Conservation (phyloP, 176 grass and related monocot genomes). For the Cenchrus americanus region DNA sequence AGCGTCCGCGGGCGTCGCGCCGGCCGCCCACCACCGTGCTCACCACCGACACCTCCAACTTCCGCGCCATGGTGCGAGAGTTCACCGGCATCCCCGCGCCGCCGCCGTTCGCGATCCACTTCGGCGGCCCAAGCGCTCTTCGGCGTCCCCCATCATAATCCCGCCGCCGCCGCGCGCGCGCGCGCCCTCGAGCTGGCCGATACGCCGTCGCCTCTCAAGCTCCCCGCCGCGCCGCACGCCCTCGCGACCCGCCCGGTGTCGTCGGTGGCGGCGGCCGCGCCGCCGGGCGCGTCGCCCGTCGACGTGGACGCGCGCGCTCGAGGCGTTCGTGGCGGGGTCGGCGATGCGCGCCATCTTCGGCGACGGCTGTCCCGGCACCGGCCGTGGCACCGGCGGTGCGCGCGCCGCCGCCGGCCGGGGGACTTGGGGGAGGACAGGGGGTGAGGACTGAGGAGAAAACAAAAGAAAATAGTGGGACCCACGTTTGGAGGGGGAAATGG, state of each 20-base stretch:
- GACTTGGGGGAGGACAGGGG: too few species aligned
- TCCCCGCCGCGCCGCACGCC: neutral
- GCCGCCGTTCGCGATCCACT: slow-evolving; percentile 53
- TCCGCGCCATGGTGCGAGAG: slow-evolving; percentile 91
- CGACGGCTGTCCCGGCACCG: too few species aligned
- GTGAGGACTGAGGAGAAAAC: too few species aligned
- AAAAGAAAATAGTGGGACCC: too few species aligned
- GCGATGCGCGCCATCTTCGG: too few species aligned
- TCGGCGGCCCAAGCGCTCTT: slow-evolving; percentile 40
- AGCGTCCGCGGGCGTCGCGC: slow-evolving; percentile 68
- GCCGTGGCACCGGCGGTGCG: too few species aligned
- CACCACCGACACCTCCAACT: slow-evolving; percentile 73
- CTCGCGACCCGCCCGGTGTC: neutral
- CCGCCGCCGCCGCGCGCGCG: neutral
- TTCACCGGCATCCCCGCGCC: slow-evolving; percentile 80
- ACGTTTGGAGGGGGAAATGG: too few species aligned
- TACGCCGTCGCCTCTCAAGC: slow-evolving; percentile 33
- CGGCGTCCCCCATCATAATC: slow-evolving; percentile 4
- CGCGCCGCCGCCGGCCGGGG: too few species aligned
- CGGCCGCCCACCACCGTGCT: slow-evolving; percentile 73
- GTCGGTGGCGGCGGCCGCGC: too few species aligned
- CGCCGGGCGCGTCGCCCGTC: too few species aligned
- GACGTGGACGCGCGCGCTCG: too few species aligned
- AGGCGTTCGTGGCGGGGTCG: too few species aligned
- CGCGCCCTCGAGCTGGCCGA: neutral